These are phyloP conservation scores for Mortierella sp. DNA, from an alignment of 371 early-diverging fungal genomes.

Conservation along the genomic window DNA sequence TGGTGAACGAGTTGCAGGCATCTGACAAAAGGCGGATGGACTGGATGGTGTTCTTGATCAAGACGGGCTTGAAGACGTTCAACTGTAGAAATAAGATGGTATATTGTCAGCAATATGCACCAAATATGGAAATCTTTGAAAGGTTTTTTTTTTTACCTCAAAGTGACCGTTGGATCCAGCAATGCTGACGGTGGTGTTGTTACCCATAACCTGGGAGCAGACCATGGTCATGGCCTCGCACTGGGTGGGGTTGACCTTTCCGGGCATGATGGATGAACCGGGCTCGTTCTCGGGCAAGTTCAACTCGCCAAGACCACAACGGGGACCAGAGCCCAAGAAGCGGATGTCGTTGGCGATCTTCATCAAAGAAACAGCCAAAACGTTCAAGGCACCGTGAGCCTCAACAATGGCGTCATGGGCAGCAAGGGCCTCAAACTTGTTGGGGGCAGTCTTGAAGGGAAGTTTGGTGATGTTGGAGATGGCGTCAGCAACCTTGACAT, in stretches of 20 bases:
- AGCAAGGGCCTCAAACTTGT: slow-evolving; percentile 98
- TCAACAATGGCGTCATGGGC: slow-evolving; percentile 98
- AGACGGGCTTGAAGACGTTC: slow-evolving; percentile 98
- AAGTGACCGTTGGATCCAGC: slow-evolving; percentile 97
- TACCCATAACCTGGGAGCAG: slow-evolving; percentile 97
- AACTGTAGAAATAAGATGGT: slow-evolving; percentile 59
- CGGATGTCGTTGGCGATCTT: slow-evolving; percentile 98
- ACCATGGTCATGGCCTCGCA: slow-evolving; percentile 99
- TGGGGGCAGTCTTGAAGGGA: slow-evolving; percentile 93
- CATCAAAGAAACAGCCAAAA: slow-evolving; percentile 93
- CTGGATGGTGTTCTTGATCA: slow-evolving; percentile 95
- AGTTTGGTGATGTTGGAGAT: slow-evolving; percentile 83
- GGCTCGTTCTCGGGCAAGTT: slow-evolving; percentile 97
- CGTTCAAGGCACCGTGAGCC: slow-evolving; percentile 93
- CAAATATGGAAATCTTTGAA: no score
- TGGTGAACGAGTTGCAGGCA: slow-evolving; percentile 87
- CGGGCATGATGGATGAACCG: slow-evolving; percentile 98
- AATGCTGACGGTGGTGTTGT: slow-evolving; percentile 90
- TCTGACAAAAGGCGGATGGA: slow-evolving; percentile 89
- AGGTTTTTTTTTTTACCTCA: slow-evolving; percentile 65
- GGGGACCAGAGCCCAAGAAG: slow-evolving; percentile 89
- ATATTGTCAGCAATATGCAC: no score
- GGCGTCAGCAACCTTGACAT: slow-evolving; percentile 84
- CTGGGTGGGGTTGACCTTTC: slow-evolving; percentile 98
- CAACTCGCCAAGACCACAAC: slow-evolving; percentile 96